Percentiles rank a stretch among this genome's conserved stretches.
Conservation (phyloP, 345 rosid genomes). For the Euphorbia lathyris region DNA sequence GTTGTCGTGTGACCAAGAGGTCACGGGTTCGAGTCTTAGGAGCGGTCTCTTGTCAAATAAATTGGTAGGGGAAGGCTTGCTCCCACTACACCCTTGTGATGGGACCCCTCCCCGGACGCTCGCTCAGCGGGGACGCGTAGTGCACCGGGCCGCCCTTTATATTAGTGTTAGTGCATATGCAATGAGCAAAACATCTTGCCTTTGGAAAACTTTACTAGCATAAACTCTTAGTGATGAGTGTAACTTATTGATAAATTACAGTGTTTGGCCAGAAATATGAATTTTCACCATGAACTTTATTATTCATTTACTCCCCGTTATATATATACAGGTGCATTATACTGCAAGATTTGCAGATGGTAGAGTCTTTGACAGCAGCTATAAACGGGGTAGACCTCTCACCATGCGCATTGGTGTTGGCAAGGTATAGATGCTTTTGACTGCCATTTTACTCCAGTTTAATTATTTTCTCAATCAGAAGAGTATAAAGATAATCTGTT, state of each 20-base stretch:
- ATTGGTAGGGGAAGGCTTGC: too few relatives aligned
- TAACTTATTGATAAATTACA: not conserved
- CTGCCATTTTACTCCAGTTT: not conserved
- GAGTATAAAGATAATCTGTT: not conserved
- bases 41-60: too few relatives aligned
- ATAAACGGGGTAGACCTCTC: conserved; percentile 87
- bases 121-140: too few relatives aligned
- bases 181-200: not conserved
- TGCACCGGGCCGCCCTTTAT: too few relatives aligned
- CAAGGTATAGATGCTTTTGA: conserved; percentile 45
- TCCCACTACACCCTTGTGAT: too few relatives aligned
- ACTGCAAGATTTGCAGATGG: conserved; percentile 95
- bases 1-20: too few relatives aligned
- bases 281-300: not conserved
- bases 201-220: not conserved
- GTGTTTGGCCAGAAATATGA: too few relatives aligned
- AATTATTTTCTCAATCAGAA: not conserved
- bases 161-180: not conserved
- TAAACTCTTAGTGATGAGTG: not conserved
- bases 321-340: conserved; percentile 56
- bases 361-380: conserved; percentile 84
- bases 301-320: not conserved
- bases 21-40: too few relatives aligned
- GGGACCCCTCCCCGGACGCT: too few relatives aligned
- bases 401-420: conserved; percentile 93